Percentiles rank a stretch among this genome's conserved stretches.
These are phyloP conservation scores for Syzygium aromaticum DNA, from an alignment of 345 rosid genomes.

Conservation along the genomic window DNA sequence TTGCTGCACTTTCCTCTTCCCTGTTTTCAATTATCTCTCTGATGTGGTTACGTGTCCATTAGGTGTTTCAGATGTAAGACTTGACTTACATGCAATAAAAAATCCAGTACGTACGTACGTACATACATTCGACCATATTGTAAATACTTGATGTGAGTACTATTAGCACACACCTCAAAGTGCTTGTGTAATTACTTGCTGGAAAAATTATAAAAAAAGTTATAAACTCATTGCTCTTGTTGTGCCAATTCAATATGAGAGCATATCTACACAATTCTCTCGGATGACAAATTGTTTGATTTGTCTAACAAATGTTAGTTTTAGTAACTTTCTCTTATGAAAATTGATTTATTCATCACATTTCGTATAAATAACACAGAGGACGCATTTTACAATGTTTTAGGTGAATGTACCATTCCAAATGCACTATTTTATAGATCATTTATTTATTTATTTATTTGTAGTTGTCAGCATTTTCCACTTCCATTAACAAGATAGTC, in stretches of 20 bases:
- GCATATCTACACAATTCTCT: neutral
- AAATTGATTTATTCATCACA: neutral
- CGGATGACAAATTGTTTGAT: neutral
- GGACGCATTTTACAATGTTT: neutral
- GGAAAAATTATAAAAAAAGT: no score
- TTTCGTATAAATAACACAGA: neutral
- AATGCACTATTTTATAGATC: neutral
- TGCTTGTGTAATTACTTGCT: neutral
- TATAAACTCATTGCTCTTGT: no score
- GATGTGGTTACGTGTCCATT: neutral
- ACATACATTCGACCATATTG: neutral
- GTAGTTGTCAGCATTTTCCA: neutral
- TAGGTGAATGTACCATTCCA: neutral
- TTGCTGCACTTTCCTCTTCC: neutral
- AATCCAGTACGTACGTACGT: neutral
- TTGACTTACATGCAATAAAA: neutral
- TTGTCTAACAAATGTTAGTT: neutral
- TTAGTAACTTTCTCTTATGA: neutral
- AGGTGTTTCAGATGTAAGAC: neutral
- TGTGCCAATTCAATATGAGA: neutral
- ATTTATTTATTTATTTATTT: neutral
- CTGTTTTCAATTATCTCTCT: neutral
- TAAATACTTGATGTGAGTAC: neutral
- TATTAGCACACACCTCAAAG: neutral
- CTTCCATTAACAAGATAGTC: neutral